Base-by-base conservation (phyloP, 1,139 yeast species). In the Diutina mesorugosa region DNA sequence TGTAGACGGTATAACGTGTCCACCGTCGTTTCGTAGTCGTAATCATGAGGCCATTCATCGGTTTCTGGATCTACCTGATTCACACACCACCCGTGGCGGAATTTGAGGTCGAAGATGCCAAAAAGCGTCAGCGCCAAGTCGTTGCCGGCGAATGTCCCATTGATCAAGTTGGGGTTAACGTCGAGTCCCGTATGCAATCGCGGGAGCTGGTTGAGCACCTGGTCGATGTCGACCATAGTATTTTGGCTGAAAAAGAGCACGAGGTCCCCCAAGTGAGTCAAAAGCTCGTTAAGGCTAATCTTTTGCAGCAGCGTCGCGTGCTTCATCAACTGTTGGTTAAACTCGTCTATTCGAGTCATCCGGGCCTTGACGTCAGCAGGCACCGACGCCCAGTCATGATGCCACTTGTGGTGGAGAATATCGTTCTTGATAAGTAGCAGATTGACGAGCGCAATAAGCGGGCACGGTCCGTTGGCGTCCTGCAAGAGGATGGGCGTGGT, bases 391-490 rank as follows among this genome's bases (percentile, higher is more conserved):
- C 45, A 4, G n/a, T 29, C 41, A 12, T 16, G 14, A 6, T n/a
- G 41, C 16, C 16, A n/a, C 18, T 18, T 8, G 29, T n/a, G 21
- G 4, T 67, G 61, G 12, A 62, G 65, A 14, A 73, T 59, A 56
- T 78, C 80, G 47, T 77, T 72, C 3, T 80, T 70, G 32, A 84
- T 65, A n/a, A 84, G 61, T 35, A 90, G 66, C 0, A 90, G 80
- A 66, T 91, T 91, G 56, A 84, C 77, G 51, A 91, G 71, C 0
- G 97, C 91, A n/a, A 90, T 79, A 51, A 91, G 69, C 1, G 97
- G 96, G 65, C 97, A 90, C 0, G 97, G 96, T 0, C 97, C 97
- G 64, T 90, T 89, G 54, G 70, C 76, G 60, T 88, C 88, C 68
- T 91, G 97, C 21, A 89, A 70, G n/a, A 91, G 70, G 46, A 90